Conservation (phyloP, 2,329 filamentous ascomycete genomes). For the Aspergillus amoenus region DNA sequence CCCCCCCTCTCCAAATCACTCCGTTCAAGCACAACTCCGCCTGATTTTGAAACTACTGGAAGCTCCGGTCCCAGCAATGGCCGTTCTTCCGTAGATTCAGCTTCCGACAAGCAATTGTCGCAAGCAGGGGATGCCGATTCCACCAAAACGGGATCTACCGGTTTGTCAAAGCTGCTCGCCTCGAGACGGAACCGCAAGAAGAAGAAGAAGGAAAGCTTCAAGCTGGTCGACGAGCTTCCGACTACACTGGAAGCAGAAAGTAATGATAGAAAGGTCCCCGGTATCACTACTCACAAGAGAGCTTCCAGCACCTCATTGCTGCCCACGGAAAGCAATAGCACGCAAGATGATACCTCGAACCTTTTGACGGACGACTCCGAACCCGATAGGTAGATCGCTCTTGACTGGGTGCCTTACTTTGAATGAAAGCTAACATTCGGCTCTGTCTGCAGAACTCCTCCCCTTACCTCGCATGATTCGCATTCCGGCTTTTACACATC, state of each 20-base stretch:
- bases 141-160: slow-evolving; percentile 41
- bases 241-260: slow-evolving; percentile 22
- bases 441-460: slow-evolving; percentile 39
- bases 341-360: slow-evolving; percentile 25
- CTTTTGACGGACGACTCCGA: slow-evolving; percentile 40
- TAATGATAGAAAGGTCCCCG: slow-evolving; percentile 12
- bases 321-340: slow-evolving; percentile 21
- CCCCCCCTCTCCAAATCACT: slow-evolving; percentile 35
- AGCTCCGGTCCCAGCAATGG: slow-evolving; percentile 34
- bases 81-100: slow-evolving; percentile 41
- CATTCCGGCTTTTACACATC: slow-evolving; percentile 68
- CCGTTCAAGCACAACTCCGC: slow-evolving; percentile 38
- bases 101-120: slow-evolving; percentile 37
- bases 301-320: slow-evolving; percentile 23
- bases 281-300: slow-evolving; percentile 22
- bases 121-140: slow-evolving; percentile 40
- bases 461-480: slow-evolving; percentile 59
- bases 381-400: slow-evolving; percentile 38
- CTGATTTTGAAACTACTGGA: slow-evolving; percentile 32
- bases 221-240: slow-evolving; percentile 22
- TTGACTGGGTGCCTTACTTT: neutral
- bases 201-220: slow-evolving; percentile 28
- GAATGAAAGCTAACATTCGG: slow-evolving; percentile 23
- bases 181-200: slow-evolving; percentile 47
- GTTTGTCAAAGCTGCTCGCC: slow-evolving; percentile 54